phyloP scores from a whole-genome alignment of 768 basidiomycete genomes.

The Lepiota venenata region DNA sequence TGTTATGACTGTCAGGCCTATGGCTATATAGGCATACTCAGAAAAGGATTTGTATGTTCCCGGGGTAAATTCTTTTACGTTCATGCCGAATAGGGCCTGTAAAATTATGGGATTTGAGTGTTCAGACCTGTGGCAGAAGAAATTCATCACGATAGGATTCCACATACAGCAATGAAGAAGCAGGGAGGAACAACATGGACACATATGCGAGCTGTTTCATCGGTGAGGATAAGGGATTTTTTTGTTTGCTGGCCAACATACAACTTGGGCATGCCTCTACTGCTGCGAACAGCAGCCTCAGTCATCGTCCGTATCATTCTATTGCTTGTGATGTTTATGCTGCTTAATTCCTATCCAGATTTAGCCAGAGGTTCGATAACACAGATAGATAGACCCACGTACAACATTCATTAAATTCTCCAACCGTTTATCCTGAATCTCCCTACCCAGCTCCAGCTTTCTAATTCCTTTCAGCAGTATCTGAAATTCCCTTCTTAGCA shows the following conservation, averaged over 20 bases:
- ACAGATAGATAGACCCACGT: too few relatives aligned
- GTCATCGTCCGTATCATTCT: slow-evolving; percentile 39
- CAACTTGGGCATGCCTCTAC: slow-evolving; percentile 14
- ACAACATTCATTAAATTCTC: slow-evolving; percentile 52
- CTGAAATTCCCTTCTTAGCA: slow-evolving; percentile 41
- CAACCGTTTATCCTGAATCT: slow-evolving; percentile 40
- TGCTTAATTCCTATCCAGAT: slow-evolving; percentile 38
- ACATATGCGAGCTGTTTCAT: slow-evolving; percentile 20
- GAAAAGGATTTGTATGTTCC: slow-evolving; percentile 8
- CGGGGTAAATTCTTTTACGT: slow-evolving; percentile 39
- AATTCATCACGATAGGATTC: neutral
- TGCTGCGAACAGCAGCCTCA: slow-evolving; percentile 32
- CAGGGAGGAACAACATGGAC: slow-evolving; percentile 16
- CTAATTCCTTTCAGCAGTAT: slow-evolving; percentile 48
- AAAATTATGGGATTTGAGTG: neutral
- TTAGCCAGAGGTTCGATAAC: slow-evolving; percentile 24
- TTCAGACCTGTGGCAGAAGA: neutral
- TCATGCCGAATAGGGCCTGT: slow-evolving; percentile 57
- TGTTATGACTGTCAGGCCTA: too few relatives aligned
- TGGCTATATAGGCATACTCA: too few relatives aligned
- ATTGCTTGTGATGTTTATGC: slow-evolving; percentile 46
- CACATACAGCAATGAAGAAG: slow-evolving; percentile 19
- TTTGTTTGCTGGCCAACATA: neutral
- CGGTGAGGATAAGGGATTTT: slow-evolving; percentile 14
- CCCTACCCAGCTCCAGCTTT: slow-evolving; percentile 38